phyloP scores from a whole-genome alignment of 2,329 filamentous ascomycete genomes.

The Juglanconis sp. region DNA sequence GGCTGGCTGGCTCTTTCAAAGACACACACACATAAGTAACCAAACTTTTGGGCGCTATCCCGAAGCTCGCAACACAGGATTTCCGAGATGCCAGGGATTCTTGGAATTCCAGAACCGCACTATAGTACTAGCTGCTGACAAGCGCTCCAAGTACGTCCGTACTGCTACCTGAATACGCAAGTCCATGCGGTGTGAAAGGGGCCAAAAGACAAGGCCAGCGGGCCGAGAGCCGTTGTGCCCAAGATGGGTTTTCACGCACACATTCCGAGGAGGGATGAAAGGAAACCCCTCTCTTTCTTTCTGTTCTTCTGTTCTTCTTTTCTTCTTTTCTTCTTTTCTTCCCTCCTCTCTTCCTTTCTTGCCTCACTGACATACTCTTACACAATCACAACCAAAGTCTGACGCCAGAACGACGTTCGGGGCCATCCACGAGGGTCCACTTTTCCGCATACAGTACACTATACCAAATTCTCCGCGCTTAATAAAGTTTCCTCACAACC shows the following conservation, averaged over 20 bases:
- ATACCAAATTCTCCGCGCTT: not conserved
- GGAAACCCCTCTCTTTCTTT: no score
- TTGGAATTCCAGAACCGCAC: not conserved
- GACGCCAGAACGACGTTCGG: not conserved
- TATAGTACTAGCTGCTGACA: not conserved
- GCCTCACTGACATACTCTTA: not conserved
- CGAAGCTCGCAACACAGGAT: no score
- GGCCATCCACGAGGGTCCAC: not conserved
- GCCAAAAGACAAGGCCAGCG: not conserved
- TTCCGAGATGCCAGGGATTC: not conserved
- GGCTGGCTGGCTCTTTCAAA: no score
- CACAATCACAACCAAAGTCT: not conserved
- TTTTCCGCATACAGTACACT: not conserved
- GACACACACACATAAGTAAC: no score
- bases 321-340: not conserved
- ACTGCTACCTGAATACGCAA: no score
- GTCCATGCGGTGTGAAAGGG: not conserved
- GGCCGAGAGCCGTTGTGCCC: not conserved
- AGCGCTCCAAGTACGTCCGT: not conserved
- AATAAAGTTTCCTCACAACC: not conserved
- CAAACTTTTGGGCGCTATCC: no score
- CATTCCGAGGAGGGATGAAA: no score
- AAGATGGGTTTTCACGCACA: not conserved
- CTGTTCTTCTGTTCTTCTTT: no score
- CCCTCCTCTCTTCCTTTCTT: not conserved